Base-by-base conservation (phyloP, 2,329 filamentous ascomycete genomes). In the Penicillium oxalicum region DNA sequence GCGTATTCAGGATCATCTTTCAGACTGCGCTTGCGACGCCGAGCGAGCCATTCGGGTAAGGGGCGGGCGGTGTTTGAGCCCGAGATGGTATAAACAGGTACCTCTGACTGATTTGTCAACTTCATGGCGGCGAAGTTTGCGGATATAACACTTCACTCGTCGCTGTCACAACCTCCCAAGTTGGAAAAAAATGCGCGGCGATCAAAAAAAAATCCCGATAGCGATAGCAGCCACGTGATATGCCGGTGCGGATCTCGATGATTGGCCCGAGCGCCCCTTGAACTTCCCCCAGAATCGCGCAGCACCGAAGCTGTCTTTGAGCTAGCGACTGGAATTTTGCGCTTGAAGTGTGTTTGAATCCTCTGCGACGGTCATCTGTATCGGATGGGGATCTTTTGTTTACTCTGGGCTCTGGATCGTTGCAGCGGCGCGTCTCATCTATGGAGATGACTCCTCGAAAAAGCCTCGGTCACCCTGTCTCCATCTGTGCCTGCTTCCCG, bases 1-100 rank as follows among this genome's bases (percentile, higher is more conserved):
- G 91, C 86, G 71, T 91, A 97, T 66, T 96, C 91, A 51, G 87
- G 78, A 65, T 97, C 91, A 58, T 91, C 84, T 71, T 97, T 97
- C 59, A 96, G 74, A 65, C 88, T 94, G 67, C 87, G 81, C 77
- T 96, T 97, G 66, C 91, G 79, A 61, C 89, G 86, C 57, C 89
- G 81, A 32, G 90, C 87, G 52, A 98, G 86, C 91, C 93, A 98
- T 72, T 98, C 93, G 52, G 93, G 93, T 28, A 98, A 78, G 18
- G 88, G 88, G 26, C 91, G 82, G 5, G 89, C 87, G 13, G 88
- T 91, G 33, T 88, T 88, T 32, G 89, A 88, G 56, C 93, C 94
- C 34, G 91, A 90, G 62, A 98, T 88, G 47, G 93, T 97, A 66
- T 98, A 98, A 2, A 96, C 91, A 49, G 88, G 87, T 51, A 95